Percentiles rank a stretch among this genome's conserved stretches.
phyloP scores from a whole-genome alignment of 202 grass and related monocot genomes.

The Musa balbisiana region DNA sequence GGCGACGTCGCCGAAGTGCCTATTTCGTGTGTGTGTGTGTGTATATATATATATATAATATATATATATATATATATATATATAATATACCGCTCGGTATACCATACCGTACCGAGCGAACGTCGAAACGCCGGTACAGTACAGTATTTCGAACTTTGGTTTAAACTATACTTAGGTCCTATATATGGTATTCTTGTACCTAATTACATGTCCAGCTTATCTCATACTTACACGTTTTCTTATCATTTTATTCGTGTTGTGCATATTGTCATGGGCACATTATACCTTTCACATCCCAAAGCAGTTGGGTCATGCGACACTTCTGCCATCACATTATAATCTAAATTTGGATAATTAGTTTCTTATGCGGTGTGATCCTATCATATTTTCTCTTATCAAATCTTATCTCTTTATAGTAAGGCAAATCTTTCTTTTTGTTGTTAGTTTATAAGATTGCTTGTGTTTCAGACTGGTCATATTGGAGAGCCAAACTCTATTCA shows the following conservation, averaged over 20 bases:
- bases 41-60: too few species aligned
- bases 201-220: too few species aligned
- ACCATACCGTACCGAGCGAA: too few species aligned
- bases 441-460: conserved; percentile 37
- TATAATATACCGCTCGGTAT: too few species aligned
- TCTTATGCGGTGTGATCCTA: neutral
- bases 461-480: conserved; percentile 50
- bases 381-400: neutral
- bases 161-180: neutral
- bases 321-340: neutral
- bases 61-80: too few species aligned
- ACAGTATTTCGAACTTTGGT: too few species aligned
- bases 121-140: too few species aligned
- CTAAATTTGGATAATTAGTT: neutral
- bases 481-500: conserved; percentile 52
- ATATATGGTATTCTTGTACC: neutral
- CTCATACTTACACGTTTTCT: too few species aligned
- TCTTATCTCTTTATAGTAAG: neutral
- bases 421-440: neutral
- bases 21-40: too few species aligned
- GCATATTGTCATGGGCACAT: neutral
- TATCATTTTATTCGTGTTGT: neutral
- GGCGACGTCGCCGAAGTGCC: too few species aligned
- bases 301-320: neutral
- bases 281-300: neutral